A percentile compares a stretch with the other conserved stretches of the same genome.
These are phyloP conservation scores for Trebouxia sp. DNA, from an alignment of 139 green algal species.

Conservation along the genomic window DNA sequence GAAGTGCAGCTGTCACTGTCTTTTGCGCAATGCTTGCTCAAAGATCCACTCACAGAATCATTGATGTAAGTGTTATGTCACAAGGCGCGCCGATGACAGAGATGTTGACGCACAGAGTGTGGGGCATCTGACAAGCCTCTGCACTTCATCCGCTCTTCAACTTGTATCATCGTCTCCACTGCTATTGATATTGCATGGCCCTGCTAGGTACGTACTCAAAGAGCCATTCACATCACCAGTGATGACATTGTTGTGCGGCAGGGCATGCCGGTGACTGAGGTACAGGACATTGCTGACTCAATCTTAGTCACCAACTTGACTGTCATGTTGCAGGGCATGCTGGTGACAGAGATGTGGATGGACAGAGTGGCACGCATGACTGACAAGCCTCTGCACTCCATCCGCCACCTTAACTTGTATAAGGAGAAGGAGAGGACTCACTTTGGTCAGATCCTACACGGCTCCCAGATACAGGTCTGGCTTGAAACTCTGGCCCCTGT, in stretches of 20 bases:
- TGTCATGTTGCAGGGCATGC: slow-evolving; percentile 58
- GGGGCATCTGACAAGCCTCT: too few relatives aligned
- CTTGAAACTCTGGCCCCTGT: neutral
- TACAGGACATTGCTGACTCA: neutral
- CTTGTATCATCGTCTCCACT: too few relatives aligned
- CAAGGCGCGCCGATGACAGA: too few relatives aligned
- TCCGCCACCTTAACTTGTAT: slow-evolving; percentile 83
- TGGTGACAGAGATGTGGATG: slow-evolving; percentile 84
- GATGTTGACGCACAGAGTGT: too few relatives aligned
- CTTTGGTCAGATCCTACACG: slow-evolving; percentile 77
- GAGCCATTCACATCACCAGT: neutral
- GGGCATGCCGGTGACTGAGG: neutral
- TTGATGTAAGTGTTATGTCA: too few relatives aligned
- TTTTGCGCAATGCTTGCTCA: too few relatives aligned
- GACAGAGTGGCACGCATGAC: slow-evolving; percentile 69
- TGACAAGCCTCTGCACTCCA: slow-evolving; percentile 33
- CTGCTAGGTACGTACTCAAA: too few relatives aligned
- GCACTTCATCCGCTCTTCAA: too few relatives aligned
- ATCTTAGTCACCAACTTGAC: neutral
- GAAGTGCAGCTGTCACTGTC: too few relatives aligned
- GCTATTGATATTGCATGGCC: too few relatives aligned
- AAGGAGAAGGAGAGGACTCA: slow-evolving; percentile 77
- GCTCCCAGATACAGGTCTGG: slow-evolving; percentile 49
- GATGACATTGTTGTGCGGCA: too few relatives aligned
- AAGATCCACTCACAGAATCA: too few relatives aligned